Evolutionary conservation across 306 rosid genomes (phyloP).

Genomic region (Amphicarpaea edgeworthii): DNA sequence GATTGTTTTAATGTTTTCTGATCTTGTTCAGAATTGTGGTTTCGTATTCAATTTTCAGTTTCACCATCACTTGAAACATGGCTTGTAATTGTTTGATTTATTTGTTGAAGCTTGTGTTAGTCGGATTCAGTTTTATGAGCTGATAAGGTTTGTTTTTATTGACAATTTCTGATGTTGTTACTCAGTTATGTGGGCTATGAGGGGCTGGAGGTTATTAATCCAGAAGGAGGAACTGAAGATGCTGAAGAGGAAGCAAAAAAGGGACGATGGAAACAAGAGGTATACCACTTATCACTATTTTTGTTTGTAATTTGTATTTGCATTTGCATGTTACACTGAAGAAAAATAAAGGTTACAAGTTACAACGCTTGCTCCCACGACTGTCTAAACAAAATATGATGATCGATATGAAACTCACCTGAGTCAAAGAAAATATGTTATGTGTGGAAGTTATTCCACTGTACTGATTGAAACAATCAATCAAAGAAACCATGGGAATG

Average conservation of each 20-base stretch:
- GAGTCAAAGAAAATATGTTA: background rate
- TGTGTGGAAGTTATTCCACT: background rate
- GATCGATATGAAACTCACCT: slow-evolving; percentile 1
- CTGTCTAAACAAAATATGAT: slow-evolving; percentile 16
- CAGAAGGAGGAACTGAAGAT: slow-evolving; percentile 97
- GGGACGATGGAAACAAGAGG: slow-evolving; percentile 98
- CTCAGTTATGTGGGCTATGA: slow-evolving; percentile 61
- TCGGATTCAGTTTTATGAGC: slow-evolving; percentile 27
- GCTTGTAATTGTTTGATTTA: slow-evolving; percentile 25
- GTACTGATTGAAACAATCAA: slow-evolving; percentile 24
- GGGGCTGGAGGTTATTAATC: slow-evolving; percentile 95
- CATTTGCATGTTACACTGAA: slow-evolving; percentile 6
- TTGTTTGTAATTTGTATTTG: background rate
- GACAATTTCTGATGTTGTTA: slow-evolving; percentile 12
- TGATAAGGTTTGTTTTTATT: slow-evolving; percentile 24
- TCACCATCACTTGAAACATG: slow-evolving; percentile 20
- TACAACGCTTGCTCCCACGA: slow-evolving; percentile 4
- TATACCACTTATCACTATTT: slow-evolving; percentile 38
- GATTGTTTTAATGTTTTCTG: slow-evolving; percentile 5
- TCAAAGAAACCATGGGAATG: background rate
- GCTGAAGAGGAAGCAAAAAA: slow-evolving; percentile 89
- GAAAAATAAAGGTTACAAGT: background rate
- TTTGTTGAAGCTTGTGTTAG: slow-evolving; percentile 31
- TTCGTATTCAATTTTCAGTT: slow-evolving; percentile 23
- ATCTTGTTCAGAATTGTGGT: slow-evolving; percentile 17